Evolutionary conservation across 305 asterid genomes (phyloP).

Genomic region (Nicotiana rustica): DNA sequence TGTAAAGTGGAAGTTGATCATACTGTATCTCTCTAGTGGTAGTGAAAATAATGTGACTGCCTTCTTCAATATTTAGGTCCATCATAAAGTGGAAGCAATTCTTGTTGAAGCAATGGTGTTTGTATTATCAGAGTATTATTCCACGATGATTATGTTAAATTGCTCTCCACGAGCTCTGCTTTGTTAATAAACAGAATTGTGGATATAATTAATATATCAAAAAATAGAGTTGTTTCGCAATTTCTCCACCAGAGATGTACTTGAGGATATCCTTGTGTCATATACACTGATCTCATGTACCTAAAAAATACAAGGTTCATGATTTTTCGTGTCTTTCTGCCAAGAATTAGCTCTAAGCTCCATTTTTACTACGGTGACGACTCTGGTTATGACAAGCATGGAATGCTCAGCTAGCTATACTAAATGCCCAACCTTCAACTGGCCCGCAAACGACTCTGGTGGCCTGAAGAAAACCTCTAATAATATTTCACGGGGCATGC

Average conservation of each 20-base stretch:
- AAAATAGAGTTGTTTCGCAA: background rate
- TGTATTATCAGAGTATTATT: background rate
- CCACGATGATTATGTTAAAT: background rate
- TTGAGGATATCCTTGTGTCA: background rate
- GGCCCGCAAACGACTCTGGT: background rate
- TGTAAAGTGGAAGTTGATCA: conserved; percentile 35
- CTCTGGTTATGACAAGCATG: background rate
- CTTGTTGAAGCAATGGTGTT: conserved; percentile 10
- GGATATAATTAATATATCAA: background rate
- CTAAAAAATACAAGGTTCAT: background rate
- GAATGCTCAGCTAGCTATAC: background rate
- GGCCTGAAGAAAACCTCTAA: no score
- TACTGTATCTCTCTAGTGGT: background rate
- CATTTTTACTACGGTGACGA: background rate
- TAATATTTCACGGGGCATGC: no score
- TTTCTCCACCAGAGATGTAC: background rate
- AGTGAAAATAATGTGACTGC: conserved; percentile 14
- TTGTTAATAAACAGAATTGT: background rate
- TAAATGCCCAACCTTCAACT: background rate
- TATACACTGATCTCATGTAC: background rate
- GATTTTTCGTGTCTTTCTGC: background rate
- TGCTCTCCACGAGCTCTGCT: background rate
- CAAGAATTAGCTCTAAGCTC: background rate
- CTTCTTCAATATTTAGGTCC: background rate
- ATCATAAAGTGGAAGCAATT: conserved; percentile 1